Evolutionary conservation across 2,329 filamentous ascomycete species (phyloP), one percentile per base, ranked within the genome.

Genomic region (Sarocladium brachiariae): DNA sequence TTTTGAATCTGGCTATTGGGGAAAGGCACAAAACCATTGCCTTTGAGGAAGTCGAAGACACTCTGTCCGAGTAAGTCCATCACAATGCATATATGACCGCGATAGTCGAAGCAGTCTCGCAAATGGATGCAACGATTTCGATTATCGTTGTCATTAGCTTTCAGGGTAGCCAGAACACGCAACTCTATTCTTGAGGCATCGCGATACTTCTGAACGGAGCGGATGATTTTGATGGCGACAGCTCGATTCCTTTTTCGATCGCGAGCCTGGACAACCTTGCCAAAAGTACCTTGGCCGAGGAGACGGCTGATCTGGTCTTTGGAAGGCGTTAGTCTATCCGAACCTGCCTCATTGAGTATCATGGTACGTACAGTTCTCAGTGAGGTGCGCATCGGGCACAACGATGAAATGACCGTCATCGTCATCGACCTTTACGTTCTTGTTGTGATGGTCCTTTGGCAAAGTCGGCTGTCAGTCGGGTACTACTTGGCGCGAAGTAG

Each of bases 371-470:
- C 91, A 99, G 80, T 89, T 80, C 39, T 93, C 84, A 13, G 93
- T 96, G 49, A 99, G 74, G 53, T 88, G 82, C 10, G 87, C 86
- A 58, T 96, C 89, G 25, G 91, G 87, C 1, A 87, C 83, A 19
- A 99, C 91, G 58, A 97, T 89, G 64, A 96, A 99, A 68, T 99
- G 93, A 4, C 93, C 93, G 60, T 99, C 93, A 41, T 96, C 90
- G 57, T 99, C 93, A 61, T 99, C 93, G 39, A 93, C 86, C 64
- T 95, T 93, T 58, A 84, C 76, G 57, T 82, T 73, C 55, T 78
- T 78, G 52, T 72, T 73, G 45, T 73, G 70, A 34, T 63, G 62
- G 46, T 63, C 61, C 63, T 65, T n/a, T n/a, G n/a, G n/a, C n/a
- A n/a, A n/a, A n/a, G n/a, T n/a, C n/a, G n/a, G n/a, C n/a, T n/a